phyloP scores from a whole-genome alignment of 768 basidiomycete genomes.

The Leccinum truebloodii region DNA sequence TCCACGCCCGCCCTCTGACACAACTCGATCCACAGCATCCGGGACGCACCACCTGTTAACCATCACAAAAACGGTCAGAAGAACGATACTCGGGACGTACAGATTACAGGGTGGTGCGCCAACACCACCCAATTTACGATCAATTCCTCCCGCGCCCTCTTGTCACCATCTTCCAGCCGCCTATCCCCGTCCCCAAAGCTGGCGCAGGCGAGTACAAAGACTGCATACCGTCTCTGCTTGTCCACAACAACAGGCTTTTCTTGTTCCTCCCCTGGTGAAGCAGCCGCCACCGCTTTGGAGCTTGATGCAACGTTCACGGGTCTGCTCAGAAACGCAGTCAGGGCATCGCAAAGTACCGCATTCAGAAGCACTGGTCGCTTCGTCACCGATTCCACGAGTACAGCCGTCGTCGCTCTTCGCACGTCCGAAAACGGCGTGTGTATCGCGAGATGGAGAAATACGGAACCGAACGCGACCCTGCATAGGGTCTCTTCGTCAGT shows the following conservation, averaged over 20 bases:
- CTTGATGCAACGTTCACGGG: constrained; percentile 24
- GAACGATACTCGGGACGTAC: constrained; percentile 38
- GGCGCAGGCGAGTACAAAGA: constrained; percentile 53
- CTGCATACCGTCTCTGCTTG: constrained; percentile 53
- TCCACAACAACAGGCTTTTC: constrained; percentile 42
- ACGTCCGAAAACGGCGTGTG: constrained; percentile 56
- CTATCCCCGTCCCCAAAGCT: constrained; percentile 42
- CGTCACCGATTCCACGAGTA: constrained; percentile 42
- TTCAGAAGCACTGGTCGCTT: constrained; percentile 50
- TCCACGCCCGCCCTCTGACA: constrained; percentile 71
- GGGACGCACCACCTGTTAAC: constrained; percentile 18
- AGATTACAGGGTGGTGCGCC: constrained; percentile 68
- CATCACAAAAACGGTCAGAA: background rate
- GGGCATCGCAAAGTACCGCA: constrained; percentile 58
- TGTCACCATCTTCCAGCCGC: constrained; percentile 15
- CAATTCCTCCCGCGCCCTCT: constrained; percentile 42
- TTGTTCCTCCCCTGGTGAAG: constrained; percentile 32
- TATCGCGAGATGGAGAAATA: constrained; percentile 68
- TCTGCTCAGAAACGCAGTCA: constrained; percentile 48
- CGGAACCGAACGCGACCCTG: constrained; percentile 64
- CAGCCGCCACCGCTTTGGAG: constrained; percentile 13
- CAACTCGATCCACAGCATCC: constrained; percentile 69
- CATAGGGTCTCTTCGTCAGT: background rate
- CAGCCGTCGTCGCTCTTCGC: constrained; percentile 46
- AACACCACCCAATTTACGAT: constrained; percentile 62